Percentiles rank a stretch among this genome's conserved stretches.
These are phyloP conservation scores for Coriolopsis trogii DNA, from an alignment of 1,284 basidiomycete genomes.

Conservation along the genomic window DNA sequence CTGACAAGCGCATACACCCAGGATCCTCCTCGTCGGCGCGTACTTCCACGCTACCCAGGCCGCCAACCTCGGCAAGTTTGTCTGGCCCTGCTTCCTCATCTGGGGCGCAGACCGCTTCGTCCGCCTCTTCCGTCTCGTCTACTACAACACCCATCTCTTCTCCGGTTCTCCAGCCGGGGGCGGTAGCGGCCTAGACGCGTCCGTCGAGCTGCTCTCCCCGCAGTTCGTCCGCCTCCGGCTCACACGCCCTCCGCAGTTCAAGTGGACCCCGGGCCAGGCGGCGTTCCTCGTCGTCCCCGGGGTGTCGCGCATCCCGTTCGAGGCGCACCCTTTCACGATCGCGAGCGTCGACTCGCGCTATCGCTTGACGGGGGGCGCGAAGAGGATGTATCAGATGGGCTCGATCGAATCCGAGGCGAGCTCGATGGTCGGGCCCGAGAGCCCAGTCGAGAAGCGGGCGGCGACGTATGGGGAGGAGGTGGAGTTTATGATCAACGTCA, in stretches of 20 bases:
- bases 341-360: constrained; percentile 39
- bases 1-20: neutral
- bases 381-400: constrained; percentile 11
- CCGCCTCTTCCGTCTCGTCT: constrained; percentile 50
- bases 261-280: constrained; percentile 54
- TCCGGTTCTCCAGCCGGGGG: constrained; percentile 30
- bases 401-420: neutral
- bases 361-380: neutral
- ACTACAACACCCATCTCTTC: constrained; percentile 52
- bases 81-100: constrained; percentile 60
- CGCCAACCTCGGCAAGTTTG: constrained; percentile 30
- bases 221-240: constrained; percentile 55
- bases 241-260: constrained; percentile 40
- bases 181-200: constrained; percentile 37
- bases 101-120: constrained; percentile 67
- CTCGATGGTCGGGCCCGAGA: constrained; percentile 1
- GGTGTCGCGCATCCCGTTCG: constrained; percentile 44
- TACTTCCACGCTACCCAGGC: constrained; percentile 38
- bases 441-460: constrained; percentile 1
- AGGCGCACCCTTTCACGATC: constrained; percentile 60
- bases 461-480: constrained; percentile 41
- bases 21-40: constrained; percentile 25
- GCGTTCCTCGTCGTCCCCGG: constrained; percentile 49
- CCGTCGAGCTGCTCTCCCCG: constrained; percentile 47
- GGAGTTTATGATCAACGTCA: constrained; percentile 52